Evolutionary conservation across 345 rosid genomes (phyloP).

Genomic region (Combretum micranthum): DNA sequence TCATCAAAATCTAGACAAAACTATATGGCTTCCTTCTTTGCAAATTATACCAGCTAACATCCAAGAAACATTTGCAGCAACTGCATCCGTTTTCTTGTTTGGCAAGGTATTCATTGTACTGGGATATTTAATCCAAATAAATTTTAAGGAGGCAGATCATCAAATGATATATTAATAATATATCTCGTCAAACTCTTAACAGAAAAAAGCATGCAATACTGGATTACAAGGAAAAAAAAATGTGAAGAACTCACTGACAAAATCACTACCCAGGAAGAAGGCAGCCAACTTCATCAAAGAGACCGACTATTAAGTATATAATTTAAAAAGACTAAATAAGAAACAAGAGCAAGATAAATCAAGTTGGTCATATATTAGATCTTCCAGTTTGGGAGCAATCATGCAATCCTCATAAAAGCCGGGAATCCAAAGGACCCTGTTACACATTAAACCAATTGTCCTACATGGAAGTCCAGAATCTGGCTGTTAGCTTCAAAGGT

Average conservation of each 20-base stretch:
- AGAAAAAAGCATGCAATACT: not conserved
- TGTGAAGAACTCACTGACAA: not conserved
- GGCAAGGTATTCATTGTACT: too few relatives aligned
- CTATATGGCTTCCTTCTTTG: too few relatives aligned
- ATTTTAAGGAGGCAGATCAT: not conserved
- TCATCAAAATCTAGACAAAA: too few relatives aligned
- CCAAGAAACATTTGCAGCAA: too few relatives aligned
- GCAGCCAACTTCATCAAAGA: too few relatives aligned
- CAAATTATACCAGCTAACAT: too few relatives aligned
- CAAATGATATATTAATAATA: not conserved
- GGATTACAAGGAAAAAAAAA: not conserved
- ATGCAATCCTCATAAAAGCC: constrained; percentile 29
- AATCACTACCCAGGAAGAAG: not conserved
- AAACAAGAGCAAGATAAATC: not conserved
- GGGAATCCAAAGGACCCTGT: constrained; percentile 61
- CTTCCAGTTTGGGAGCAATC: constrained; percentile 18
- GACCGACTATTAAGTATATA: too few relatives aligned
- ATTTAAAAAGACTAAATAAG: too few relatives aligned
- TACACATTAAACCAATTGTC: constrained; percentile 91
- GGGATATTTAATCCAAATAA: not conserved
- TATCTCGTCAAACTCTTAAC: too few relatives aligned
- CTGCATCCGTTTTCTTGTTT: too few relatives aligned
- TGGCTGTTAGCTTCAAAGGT: constrained; percentile 91
- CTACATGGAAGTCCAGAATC: constrained; percentile 70
- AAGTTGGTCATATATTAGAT: constrained; percentile 20